Conservation (phyloP, 495 filamentous ascomycete species). For the Podospora anserina region DNA sequence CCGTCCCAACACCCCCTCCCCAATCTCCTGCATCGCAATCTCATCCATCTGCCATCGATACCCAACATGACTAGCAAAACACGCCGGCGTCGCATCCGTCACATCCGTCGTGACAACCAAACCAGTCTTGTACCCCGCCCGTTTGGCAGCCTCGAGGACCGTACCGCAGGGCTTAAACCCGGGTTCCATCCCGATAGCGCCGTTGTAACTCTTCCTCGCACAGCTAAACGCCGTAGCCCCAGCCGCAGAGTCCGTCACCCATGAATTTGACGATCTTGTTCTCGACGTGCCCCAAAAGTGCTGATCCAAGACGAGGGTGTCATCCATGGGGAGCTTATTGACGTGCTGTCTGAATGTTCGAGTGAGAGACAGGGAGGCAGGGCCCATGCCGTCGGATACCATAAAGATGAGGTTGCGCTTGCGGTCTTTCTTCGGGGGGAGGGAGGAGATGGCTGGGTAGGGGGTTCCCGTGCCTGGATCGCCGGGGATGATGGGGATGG, state of each 20-base stretch:
- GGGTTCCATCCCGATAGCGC: conserved; percentile 85
- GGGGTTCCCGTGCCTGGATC: conserved; percentile 47
- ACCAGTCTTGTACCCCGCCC: conserved; percentile 86
- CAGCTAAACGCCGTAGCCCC: conserved; percentile 96
- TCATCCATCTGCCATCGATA: conserved; percentile 75
- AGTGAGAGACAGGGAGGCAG: conserved; percentile 81
- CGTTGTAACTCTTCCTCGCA: conserved; percentile 89
- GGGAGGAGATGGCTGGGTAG: conserved; percentile 64
- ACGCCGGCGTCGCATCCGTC: conserved; percentile 96
- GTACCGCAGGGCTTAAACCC: conserved; percentile 86
- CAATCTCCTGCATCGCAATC: conserved; percentile 88
- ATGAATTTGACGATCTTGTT: conserved; percentile 73
- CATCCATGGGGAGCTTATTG: conserved; percentile 61
- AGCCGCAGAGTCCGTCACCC: conserved; percentile 93
- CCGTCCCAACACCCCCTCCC: conserved; percentile 74
- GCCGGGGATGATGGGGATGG: conserved; percentile 1
- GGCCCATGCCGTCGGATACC: conserved; percentile 98
- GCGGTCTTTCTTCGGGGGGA: conserved; percentile 47
- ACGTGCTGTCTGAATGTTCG: conserved; percentile 72
- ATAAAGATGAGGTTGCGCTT: conserved; percentile 97
- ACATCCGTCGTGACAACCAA: conserved; percentile 93
- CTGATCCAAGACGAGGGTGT: conserved; percentile 74
- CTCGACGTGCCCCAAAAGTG: conserved; percentile 86
- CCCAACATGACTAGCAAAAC: conserved; percentile 87
- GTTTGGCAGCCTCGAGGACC: conserved; percentile 89